Base-by-base conservation (phyloP, 305 asterid species). In the Fraxinus paxiana region DNA sequence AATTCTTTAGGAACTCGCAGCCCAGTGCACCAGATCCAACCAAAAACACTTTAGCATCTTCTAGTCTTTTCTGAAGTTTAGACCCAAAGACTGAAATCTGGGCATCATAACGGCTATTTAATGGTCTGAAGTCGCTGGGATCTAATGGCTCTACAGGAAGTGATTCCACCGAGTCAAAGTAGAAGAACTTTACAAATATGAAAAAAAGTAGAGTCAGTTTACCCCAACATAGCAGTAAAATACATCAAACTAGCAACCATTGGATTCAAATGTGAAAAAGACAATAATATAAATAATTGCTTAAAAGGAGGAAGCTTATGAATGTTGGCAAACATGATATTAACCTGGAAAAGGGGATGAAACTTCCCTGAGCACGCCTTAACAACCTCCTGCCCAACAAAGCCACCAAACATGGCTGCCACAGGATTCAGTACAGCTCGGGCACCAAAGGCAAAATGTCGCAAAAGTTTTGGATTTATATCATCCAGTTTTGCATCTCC, bases 361-460 rank as follows among this genome's bases (percentile, higher is more conserved):
- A 95, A 95, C 88, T 95, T 95, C 82, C 98, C 98, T 80, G 98
- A 92, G 91, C 98, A 95, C 46, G 98, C 98, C 90, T 95, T 95
- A 87, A 95, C 80, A 85, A 95, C 95, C 87, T 94, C 98, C 91
- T 94, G 98, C 43, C 98, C 98, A 59, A 94, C 97, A 80, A 94
- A 88, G 83, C 98, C 98, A 79, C 98, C 98, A 85, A 93, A 95
- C 93, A 95, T 95, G 86, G 97, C 98, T 84, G 98, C 98, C 98
- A 95, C 91, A 77, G 98, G 98, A 82, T 93, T 95, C 82, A 95
- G 88, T 35, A 93, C 96, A 46, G 98, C 98, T 46, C 96, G 91
- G 30, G 98, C 92, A 75, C 98, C 98, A 86, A 87, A 92, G 72
- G 97, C 92, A 83, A 95, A 95, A 72, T 92, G 90, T 67, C 84